Evolutionary conservation across 306 rosid species (phyloP), one percentile per base, ranked within the genome.

Genomic region (Vigna nakashimae): DNA sequence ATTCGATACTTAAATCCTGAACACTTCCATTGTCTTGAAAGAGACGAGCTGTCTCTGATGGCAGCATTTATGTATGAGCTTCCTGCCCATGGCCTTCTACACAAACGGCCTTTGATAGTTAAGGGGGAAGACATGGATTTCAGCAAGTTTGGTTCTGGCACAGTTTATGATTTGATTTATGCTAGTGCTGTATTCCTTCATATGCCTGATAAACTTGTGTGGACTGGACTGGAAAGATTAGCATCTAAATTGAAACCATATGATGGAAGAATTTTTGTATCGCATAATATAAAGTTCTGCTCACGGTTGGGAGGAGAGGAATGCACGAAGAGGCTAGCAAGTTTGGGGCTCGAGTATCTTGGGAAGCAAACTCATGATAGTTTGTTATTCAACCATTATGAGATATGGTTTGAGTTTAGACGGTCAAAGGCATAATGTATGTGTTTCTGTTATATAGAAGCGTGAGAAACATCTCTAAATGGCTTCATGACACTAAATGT

Each of bases 161-260:
- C 71, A 72, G 63, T 45, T 10, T 94, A 87, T 75, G 90, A 94
- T 69, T 79, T 94, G 86, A 94, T 94, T 64, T 94, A 94, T 83
- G 97, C 98, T 7, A 91, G 98, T 79, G 98, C 97, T 36, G 98
- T 94, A 66, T 94, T 94, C 77, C 97, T 94, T 83, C 98, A 94
- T 46, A 90, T 94, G 90, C 97, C 97, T 60, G 97, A 80, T 83
- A 88, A 88, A 80, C 98, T 94, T 40, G 98, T 91, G 24, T 91
- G 98, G 98, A 55, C 43, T 60, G 97, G 97, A 72, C 60, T 91
- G 38, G 94, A 91, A 87, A 89, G 90, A 81, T 87, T 94, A 78
- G 84, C 93, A 26, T 70, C 80, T 24, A 91, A 84, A 74, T 66
- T 90, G 86, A 90, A 89, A 82, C 93, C 91, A 40, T 79, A 67